Conservation (phyloP, 257 asterid genomes). For the Rauvolfia tetraphylla region DNA sequence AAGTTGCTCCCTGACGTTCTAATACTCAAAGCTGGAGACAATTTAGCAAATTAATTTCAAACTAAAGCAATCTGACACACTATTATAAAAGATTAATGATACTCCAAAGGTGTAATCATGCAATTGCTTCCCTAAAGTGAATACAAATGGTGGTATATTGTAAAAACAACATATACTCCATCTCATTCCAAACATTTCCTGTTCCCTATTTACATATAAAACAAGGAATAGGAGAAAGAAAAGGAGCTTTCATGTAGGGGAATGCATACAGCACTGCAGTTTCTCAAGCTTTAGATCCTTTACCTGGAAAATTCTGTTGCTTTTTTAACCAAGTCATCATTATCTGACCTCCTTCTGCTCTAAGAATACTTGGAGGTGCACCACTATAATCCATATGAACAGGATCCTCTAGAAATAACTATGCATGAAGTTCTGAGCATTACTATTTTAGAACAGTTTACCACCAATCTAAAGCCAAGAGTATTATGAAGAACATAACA, state of each 20-base stretch:
- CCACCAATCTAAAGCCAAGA: not conserved
- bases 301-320: not conserved
- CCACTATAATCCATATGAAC: not conserved
- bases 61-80: not conserved
- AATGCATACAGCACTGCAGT: not conserved
- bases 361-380: not conserved
- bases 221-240: not conserved
- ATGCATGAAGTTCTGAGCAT: slow-evolving; percentile 1
- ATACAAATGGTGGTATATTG: not conserved
- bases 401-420: not conserved
- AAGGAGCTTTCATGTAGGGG: not conserved
- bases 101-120: not conserved
- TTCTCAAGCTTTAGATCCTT: not conserved
- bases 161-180: not conserved
- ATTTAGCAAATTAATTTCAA: no score
- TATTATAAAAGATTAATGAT: not conserved
- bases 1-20: no score
- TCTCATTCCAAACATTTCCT: no score
- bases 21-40: no score
- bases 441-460: not conserved
- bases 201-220: no score
- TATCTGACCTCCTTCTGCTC: not conserved
- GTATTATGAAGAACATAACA: not conserved
- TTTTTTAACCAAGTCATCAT: not conserved
- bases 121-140: not conserved